phyloP scores from a whole-genome alignment of 2,329 filamentous ascomycete species.

The Aspergillus vadensis region DNA sequence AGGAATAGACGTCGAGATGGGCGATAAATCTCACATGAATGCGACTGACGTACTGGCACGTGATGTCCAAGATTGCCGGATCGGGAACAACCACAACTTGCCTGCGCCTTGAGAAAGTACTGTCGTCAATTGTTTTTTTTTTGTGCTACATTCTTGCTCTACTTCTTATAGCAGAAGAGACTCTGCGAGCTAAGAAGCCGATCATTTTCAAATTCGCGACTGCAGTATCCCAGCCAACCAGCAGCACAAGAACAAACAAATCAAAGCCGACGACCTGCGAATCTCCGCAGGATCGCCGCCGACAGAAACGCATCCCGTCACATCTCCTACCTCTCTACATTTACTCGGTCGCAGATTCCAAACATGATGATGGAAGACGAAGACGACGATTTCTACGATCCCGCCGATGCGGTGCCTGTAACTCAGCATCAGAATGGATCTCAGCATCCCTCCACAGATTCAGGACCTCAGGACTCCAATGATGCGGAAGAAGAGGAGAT shows the following conservation, averaged over 20 bases:
- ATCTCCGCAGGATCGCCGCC: conserved; percentile 23
- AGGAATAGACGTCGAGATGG: background rate
- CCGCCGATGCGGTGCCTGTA: conserved; percentile 40
- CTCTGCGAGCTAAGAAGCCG: too few species aligned
- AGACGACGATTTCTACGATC: conserved; percentile 51
- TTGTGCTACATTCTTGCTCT: too few species aligned
- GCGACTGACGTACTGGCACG: conserved; percentile 20
- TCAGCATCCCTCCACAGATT: conserved; percentile 29
- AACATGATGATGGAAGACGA: conserved; percentile 46
- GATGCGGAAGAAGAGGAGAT: conserved; percentile 47
- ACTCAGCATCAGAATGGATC: conserved; percentile 32
- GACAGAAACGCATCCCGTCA: conserved; percentile 18
- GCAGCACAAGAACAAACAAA: conserved; percentile 22
- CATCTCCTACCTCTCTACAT: conserved; percentile 3
- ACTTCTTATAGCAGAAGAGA: too few species aligned
- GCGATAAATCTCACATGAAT: conserved; percentile 7
- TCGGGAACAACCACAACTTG: background rate
- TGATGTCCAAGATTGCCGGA: conserved; percentile 9
- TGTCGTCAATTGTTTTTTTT: too few species aligned
- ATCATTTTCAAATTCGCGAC: background rate
- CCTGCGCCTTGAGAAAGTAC: background rate
- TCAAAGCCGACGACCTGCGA: conserved; percentile 20
- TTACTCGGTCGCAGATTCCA: conserved; percentile 6
- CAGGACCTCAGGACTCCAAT: conserved; percentile 38
- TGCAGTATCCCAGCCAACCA: background rate